A percentile compares a stretch with the other conserved stretches of the same genome.
These are phyloP conservation scores for Penicillium sp. DNA, from an alignment of 2,329 filamentous ascomycete genomes.

Conservation along the genomic window DNA sequence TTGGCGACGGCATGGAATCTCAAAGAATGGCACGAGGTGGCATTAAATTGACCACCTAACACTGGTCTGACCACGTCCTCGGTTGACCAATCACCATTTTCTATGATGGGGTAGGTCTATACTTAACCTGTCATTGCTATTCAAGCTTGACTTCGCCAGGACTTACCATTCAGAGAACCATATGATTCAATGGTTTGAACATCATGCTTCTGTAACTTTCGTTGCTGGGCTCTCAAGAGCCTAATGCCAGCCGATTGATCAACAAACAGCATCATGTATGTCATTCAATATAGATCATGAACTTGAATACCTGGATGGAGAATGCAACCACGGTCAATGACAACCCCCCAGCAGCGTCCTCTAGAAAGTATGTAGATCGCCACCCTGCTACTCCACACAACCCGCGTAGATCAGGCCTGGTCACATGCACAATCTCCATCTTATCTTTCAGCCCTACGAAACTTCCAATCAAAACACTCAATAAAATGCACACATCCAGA, in stretches of 20 bases:
- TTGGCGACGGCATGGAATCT: not conserved
- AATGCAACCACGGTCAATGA: not conserved
- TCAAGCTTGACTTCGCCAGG: not conserved
- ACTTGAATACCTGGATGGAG: not conserved
- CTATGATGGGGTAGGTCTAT: not conserved
- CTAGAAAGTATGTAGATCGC: not conserved
- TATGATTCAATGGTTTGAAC: not conserved
- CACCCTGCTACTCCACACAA: not conserved
- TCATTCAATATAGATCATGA: not conserved
- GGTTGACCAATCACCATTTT: not conserved
- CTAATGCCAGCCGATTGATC: too few species aligned
- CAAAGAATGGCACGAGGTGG: not conserved
- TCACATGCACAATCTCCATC: not conserved
- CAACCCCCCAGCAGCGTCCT: not conserved
- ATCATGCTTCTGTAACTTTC: not conserved
- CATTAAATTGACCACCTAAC: not conserved
- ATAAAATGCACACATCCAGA: not conserved
- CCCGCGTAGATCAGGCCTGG: not conserved
- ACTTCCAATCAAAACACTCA: too few species aligned
- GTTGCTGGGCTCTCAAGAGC: not conserved
- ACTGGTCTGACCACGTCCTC: not conserved
- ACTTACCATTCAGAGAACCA: not conserved
- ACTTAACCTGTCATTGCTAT: not conserved
- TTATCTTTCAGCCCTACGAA: slow-evolving; percentile 2
- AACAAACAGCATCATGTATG: not conserved